A percentile compares a stretch with the other conserved stretches of the same genome.
phyloP scores from a whole-genome alignment of 305 asterid genomes.

The Withania somnifera region DNA sequence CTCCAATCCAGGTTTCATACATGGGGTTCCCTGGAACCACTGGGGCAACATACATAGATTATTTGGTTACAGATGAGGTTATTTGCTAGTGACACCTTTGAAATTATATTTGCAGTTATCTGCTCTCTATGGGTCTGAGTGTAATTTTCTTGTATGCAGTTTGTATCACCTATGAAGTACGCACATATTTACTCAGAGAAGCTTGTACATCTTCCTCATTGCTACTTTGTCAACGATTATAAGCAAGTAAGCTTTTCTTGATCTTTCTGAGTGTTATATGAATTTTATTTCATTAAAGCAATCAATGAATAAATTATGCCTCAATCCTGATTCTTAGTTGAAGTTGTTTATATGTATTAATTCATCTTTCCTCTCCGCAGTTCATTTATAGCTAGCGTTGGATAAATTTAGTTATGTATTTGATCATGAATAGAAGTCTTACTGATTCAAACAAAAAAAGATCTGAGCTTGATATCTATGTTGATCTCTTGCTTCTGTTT shows the following conservation, averaged over 20 bases:
- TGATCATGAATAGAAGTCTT: not conserved
- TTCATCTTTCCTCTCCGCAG: not conserved
- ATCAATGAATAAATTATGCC: not conserved
- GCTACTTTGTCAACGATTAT: conserved; percentile 94
- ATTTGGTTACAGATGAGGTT: conserved; percentile 97
- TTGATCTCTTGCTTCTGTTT: conserved; percentile 3
- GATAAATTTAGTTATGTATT: not conserved
- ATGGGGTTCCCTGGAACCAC: conserved; percentile 99
- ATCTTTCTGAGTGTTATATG: not conserved
- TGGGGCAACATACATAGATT: conserved; percentile 85
- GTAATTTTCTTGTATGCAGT: conserved; percentile 34
- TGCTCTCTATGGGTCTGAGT: not conserved
- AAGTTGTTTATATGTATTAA: not conserved
- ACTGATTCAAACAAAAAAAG: not conserved
- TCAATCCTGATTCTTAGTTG: not conserved
- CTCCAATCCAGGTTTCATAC: conserved; percentile 98
- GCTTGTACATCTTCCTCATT: conserved; percentile 91
- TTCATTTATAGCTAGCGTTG: not conserved
- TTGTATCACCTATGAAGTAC: conserved; percentile 77
- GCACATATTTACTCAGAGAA: conserved; percentile 89
- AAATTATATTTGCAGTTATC: not conserved
- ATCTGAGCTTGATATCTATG: not conserved
- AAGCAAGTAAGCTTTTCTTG: conserved; percentile 55
- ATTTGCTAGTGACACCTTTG: not conserved
- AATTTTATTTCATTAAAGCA: not conserved